These are phyloP conservation scores for Plectosphaerella plurivora DNA, from an alignment of 2,329 filamentous ascomycete species.

Conservation along the genomic window DNA sequence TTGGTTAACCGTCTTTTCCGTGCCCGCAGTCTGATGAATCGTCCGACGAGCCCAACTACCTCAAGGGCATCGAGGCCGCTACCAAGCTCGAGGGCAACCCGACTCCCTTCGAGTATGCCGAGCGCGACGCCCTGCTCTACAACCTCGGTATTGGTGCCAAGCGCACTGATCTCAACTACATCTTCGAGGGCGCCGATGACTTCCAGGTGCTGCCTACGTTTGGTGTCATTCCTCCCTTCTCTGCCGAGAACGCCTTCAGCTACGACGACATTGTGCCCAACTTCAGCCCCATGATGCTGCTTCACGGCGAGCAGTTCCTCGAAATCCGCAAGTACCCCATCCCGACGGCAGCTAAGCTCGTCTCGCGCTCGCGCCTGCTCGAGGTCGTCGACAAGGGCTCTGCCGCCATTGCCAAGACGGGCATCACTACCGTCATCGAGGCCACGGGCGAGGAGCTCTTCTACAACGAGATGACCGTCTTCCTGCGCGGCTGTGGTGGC, in stretches of 20 bases:
- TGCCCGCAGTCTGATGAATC: conserved; percentile 17
- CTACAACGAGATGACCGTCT: conserved; percentile 94
- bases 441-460: conserved; percentile 85
- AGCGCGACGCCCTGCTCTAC: conserved; percentile 89
- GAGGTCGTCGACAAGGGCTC: conserved; percentile 96
- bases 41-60: conserved; percentile 43
- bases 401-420: conserved; percentile 77
- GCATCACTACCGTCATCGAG: conserved; percentile 78
- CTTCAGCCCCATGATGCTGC: conserved; percentile 97
- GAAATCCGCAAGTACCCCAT: conserved; percentile 91
- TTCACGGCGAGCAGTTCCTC: conserved; percentile 97
- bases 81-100: conserved; percentile 66
- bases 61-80: conserved; percentile 71
- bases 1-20: conserved; percentile 13
- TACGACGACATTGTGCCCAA: conserved; percentile 84
- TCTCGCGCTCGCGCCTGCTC: conserved; percentile 74
- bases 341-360: conserved; percentile 73
- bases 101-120: conserved; percentile 76
- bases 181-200: conserved; percentile 86
- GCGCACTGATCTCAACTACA: conserved; percentile 77
- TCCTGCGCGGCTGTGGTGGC: conserved; percentile 85
- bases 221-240: conserved; percentile 92
- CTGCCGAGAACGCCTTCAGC: conserved; percentile 73
- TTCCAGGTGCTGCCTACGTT: conserved; percentile 96
- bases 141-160: conserved; percentile 93